phyloP scores from a whole-genome alignment of 2,329 filamentous ascomycete species.

The Curvularia sp. region DNA sequence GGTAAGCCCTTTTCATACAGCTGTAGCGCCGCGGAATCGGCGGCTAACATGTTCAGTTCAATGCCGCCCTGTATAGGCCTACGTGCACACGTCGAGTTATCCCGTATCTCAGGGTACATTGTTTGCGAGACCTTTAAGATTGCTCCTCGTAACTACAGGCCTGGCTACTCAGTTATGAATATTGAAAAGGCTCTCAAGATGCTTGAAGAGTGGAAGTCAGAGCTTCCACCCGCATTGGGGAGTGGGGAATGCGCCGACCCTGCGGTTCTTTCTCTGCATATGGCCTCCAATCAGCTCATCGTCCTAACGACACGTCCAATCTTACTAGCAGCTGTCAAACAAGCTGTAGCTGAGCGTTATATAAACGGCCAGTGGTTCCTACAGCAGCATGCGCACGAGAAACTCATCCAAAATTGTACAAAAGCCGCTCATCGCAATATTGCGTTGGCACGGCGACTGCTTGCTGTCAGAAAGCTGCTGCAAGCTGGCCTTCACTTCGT shows the following conservation, averaged over 20 bases:
- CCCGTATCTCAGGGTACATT: constrained; percentile 33
- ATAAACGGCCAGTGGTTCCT: constrained; percentile 20
- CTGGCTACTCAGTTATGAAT: constrained; percentile 14
- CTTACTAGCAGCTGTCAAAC: constrained; percentile 34
- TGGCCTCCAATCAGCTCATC: constrained; percentile 36
- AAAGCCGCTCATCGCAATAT: constrained; percentile 33
- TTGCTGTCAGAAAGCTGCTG: constrained; percentile 24
- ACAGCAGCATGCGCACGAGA: constrained; percentile 20
- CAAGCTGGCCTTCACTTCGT: constrained; percentile 38
- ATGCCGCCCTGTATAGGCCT: constrained; percentile 34
- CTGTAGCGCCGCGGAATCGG: neutral
- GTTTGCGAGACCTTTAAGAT: constrained; percentile 38
- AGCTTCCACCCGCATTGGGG: constrained; percentile 26
- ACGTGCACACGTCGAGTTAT: constrained; percentile 33
- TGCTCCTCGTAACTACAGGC: constrained; percentile 23
- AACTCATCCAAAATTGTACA: constrained; percentile 24
- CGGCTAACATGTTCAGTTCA: constrained; percentile 22
- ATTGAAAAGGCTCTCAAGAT: constrained; percentile 31
- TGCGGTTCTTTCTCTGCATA: constrained; percentile 32
- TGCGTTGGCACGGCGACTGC: constrained; percentile 23
- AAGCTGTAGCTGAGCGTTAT: constrained; percentile 30
- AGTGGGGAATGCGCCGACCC: constrained; percentile 23
- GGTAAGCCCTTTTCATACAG: constrained; percentile 24
- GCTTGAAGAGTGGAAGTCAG: constrained; percentile 30
- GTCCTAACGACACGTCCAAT: constrained; percentile 36